Conservation (phyloP, 257 asterid species). For the Osmanthus fragrans region DNA sequence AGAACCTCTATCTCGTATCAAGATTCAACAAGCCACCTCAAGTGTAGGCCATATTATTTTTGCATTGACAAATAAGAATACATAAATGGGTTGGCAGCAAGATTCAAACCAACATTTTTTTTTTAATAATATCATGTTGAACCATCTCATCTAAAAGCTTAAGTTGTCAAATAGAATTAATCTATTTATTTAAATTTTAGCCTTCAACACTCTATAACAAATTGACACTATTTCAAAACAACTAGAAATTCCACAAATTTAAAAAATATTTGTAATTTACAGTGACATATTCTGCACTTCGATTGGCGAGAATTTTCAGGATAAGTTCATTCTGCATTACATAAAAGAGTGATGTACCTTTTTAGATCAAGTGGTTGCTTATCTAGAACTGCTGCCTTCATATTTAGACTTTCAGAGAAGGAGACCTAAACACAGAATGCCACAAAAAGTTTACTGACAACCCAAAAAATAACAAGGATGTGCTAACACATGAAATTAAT, state of each 20-base stretch:
- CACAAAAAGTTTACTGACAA: constrained; percentile 21
- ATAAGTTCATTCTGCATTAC: neutral
- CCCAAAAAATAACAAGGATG: constrained; percentile 17
- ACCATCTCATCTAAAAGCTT: neutral
- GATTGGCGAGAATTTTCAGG: neutral
- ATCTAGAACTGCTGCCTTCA: constrained; percentile 72
- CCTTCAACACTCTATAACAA: neutral
- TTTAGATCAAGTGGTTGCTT: constrained; percentile 73
- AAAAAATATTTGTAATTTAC: neutral
- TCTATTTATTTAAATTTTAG: neutral
- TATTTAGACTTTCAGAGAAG: constrained; percentile 74
- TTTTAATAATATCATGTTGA: no score
- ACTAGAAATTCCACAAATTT: neutral
- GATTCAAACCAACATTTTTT: neutral
- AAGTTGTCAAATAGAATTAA: neutral
- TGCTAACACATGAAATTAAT: neutral
- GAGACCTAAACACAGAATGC: constrained; percentile 52
- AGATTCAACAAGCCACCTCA: no score
- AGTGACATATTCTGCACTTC: neutral
- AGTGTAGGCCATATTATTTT: neutral
- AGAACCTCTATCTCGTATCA: neutral
- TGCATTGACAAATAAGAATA: neutral
- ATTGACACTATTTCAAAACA: neutral
- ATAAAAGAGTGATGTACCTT: constrained; percentile 49
- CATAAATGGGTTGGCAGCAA: neutral